Conservation (phyloP, 305 asterid species). For the Salvia sclarea region DNA sequence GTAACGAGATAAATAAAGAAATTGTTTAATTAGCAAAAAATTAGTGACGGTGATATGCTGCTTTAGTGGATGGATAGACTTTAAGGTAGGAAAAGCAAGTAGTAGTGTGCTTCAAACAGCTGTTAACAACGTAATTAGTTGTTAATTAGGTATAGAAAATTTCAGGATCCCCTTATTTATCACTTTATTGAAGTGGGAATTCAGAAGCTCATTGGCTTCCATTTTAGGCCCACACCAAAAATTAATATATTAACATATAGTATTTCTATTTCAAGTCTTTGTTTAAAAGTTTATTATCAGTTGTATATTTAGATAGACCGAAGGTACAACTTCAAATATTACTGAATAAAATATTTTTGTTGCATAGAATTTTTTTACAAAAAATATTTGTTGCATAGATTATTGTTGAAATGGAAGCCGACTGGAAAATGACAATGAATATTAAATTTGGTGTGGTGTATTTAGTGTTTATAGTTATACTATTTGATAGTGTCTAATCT, state of each 20-base stretch:
- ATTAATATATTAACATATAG: background rate
- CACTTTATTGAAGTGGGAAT: background rate
- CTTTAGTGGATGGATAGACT: background rate
- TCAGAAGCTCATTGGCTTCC: background rate
- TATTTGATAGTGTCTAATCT: background rate
- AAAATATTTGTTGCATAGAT: too few species aligned
- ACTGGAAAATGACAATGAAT: slow-evolving; percentile 2
- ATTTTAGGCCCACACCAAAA: background rate
- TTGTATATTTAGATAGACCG: background rate
- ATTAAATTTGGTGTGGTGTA: background rate
- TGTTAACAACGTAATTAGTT: slow-evolving; percentile 12
- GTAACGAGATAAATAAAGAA: background rate
- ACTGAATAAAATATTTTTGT: too few species aligned
- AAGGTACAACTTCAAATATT: background rate
- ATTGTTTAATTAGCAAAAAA: background rate
- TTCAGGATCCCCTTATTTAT: background rate
- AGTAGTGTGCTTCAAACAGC: slow-evolving; percentile 13
- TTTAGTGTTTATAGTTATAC: background rate
- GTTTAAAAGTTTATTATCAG: background rate
- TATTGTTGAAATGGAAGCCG: background rate
- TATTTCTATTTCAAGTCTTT: background rate
- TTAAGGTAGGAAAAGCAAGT: background rate
- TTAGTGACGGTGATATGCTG: background rate
- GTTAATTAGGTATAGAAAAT: background rate
- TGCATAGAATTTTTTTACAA: too few species aligned